A percentile compares a stretch with the other conserved stretches of the same genome.
Evolutionary conservation across 169 alveolate genomes (phyloP).

Genomic region (Eimeria brunetti): DNA sequence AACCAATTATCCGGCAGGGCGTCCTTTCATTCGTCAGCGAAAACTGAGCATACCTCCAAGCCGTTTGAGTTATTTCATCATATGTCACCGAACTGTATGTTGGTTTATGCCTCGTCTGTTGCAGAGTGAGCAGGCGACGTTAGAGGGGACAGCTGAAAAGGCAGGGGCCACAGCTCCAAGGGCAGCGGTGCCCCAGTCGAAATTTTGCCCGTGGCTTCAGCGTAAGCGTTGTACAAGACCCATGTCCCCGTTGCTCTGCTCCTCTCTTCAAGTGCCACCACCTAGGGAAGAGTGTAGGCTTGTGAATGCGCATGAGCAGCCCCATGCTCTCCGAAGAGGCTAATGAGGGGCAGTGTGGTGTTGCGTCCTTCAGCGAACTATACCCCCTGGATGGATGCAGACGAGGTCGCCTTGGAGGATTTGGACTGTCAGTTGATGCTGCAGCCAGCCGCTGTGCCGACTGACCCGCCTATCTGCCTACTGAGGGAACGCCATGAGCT

Average conservation of each 20-base stretch:
- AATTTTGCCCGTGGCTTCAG: constrained; percentile 51
- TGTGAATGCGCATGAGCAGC: neutral
- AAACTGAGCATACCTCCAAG: neutral
- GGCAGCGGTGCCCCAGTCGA: neutral
- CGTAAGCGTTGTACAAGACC: neutral
- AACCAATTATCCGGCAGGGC: neutral
- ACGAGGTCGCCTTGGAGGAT: constrained; percentile 71
- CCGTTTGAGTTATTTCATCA: neutral
- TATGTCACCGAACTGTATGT: neutral
- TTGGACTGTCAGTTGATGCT: constrained; percentile 44
- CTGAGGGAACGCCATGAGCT: constrained; percentile 59
- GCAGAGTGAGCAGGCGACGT: constrained; percentile 21
- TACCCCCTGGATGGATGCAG: constrained; percentile 71
- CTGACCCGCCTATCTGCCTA: constrained; percentile 50
- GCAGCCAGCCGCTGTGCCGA: constrained; percentile 69
- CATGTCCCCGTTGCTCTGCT: neutral
- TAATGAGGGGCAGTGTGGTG: neutral
- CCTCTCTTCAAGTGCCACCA: neutral
- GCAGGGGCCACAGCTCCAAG: neutral
- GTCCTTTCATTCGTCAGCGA: neutral
- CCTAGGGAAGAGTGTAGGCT: neutral
- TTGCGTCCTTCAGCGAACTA: constrained; percentile 59
- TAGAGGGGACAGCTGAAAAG: neutral
- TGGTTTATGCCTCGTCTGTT: neutral
- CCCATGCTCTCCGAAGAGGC: neutral